Conservation (phyloP, 768 basidiomycete species). For the Lyophyllum semitale region DNA sequence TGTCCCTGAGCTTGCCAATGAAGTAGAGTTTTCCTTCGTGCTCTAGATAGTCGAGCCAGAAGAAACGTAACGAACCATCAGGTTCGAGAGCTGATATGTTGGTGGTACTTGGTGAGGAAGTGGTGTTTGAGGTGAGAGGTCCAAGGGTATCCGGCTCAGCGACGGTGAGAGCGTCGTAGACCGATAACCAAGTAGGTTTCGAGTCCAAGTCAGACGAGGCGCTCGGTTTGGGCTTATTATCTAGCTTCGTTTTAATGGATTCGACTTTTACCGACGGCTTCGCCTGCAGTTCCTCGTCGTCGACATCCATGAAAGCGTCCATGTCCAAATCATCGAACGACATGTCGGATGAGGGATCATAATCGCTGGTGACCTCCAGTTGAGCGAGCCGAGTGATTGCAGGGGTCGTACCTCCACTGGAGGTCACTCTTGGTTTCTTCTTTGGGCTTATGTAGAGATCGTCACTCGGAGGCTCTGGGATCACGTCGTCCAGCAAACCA, state of each 20-base stretch:
- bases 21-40: conserved; percentile 83
- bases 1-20: conserved; percentile 89
- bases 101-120: conserved; percentile 35
- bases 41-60: conserved; percentile 96
- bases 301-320: conserved; percentile 63
- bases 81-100: conserved; percentile 68
- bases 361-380: conserved; percentile 57
- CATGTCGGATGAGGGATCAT: conserved; percentile 41
- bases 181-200: conserved; percentile 68
- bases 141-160: conserved; percentile 63
- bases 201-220: conserved; percentile 42
- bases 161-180: conserved; percentile 73
- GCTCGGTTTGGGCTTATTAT: conserved; percentile 12
- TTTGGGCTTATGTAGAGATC: conserved; percentile 67
- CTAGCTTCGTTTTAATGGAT: conserved; percentile 25
- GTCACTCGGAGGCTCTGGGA: conserved; percentile 50
- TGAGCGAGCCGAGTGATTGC: conserved; percentile 59
- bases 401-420: conserved; percentile 48
- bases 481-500: conserved; percentile 37
- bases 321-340: conserved; percentile 59
- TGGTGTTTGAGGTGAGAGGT: conserved; percentile 35
- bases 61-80: conserved; percentile 87
- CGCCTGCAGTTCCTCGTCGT: conserved; percentile 47
- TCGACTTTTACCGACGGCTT: conserved; percentile 37
- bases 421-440: conserved; percentile 56